phyloP scores from a whole-genome alignment of 148 eudicot species.

The Bassia scoparia region DNA sequence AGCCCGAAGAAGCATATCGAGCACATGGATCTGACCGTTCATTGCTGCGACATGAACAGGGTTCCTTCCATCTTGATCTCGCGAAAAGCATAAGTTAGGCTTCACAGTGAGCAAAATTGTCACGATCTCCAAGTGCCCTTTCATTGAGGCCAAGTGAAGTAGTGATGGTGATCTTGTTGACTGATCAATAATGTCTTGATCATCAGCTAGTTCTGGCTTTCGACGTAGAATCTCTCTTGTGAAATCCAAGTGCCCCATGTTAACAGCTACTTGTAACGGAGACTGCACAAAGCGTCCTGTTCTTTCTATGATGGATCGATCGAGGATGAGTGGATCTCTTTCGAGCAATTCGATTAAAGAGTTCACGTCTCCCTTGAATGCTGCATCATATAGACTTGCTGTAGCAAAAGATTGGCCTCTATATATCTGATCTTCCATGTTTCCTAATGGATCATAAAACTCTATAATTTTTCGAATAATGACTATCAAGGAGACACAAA shows the following conservation, averaged over 20 bases:
- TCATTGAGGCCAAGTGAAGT: conserved; percentile 39
- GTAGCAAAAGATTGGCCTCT: not conserved
- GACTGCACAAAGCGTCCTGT: not conserved
- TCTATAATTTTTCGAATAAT: too few relatives aligned
- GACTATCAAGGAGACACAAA: too few relatives aligned
- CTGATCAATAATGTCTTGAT: conserved; percentile 29
- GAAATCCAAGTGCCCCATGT: conserved; percentile 28
- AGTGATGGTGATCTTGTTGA: conserved; percentile 23
- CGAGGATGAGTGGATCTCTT: conserved; percentile 31
- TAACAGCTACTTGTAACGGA: conserved; percentile 34
- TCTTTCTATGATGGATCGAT: conserved; percentile 11
- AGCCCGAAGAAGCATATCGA: conserved; percentile 9
- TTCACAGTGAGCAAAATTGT: not conserved
- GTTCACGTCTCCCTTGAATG: conserved; percentile 19
- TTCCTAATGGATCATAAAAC: too few relatives aligned
- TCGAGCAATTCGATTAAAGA: conserved; percentile 13
- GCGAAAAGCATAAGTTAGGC: not conserved
- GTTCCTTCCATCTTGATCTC: conserved; percentile 24
- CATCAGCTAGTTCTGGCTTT: conserved; percentile 31
- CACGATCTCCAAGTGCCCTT: conserved; percentile 28
- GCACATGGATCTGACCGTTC: conserved; percentile 1
- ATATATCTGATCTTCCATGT: too few relatives aligned
- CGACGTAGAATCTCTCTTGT: conserved; percentile 15
- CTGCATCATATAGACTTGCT: conserved; percentile 25
- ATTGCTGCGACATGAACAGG: conserved; percentile 32